phyloP scores from a whole-genome alignment of 2,329 filamentous ascomycete species.

The Hymenoscyphus albidus region DNA sequence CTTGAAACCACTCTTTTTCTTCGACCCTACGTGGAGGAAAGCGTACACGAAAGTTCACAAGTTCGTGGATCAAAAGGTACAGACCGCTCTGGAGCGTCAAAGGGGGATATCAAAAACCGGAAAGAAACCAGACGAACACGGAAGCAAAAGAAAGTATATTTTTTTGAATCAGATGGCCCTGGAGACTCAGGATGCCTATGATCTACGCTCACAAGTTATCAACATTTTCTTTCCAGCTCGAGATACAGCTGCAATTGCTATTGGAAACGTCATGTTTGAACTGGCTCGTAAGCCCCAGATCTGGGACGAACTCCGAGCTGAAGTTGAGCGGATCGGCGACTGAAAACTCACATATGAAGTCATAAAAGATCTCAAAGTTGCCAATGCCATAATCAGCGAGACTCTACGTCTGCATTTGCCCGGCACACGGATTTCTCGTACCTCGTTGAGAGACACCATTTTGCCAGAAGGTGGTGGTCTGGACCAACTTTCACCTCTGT shows the following conservation, averaged over 20 bases:
- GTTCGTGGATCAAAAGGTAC: not conserved
- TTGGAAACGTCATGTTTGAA: not conserved
- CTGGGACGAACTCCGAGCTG: not conserved
- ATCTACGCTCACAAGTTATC: not conserved
- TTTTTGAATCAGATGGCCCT: not conserved
- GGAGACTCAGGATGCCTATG: not conserved
- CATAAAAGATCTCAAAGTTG: too few relatives aligned
- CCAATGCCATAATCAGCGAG: too few relatives aligned
- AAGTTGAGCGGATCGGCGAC: not conserved
- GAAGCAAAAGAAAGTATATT: not conserved
- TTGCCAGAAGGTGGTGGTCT: too few relatives aligned
- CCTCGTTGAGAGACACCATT: too few relatives aligned
- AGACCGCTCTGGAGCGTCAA: not conserved
- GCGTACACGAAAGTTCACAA: not conserved
- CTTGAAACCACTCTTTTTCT: not conserved
- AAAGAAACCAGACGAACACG: not conserved
- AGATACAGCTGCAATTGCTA: not conserved
- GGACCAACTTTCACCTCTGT: too few relatives aligned
- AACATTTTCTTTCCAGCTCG: not conserved
- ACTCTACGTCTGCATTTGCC: too few relatives aligned
- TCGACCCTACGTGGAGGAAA: not conserved
- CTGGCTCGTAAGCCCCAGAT: not conserved
- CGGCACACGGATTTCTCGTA: too few relatives aligned
- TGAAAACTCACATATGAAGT: constrained; percentile 14
- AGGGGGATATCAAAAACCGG: not conserved